Evolutionary conservation across 192 early-diverging fungal genomes (phyloP), one percentile per base, ranked within the genome.

Genomic region (Kickxella alabastrina): DNA sequence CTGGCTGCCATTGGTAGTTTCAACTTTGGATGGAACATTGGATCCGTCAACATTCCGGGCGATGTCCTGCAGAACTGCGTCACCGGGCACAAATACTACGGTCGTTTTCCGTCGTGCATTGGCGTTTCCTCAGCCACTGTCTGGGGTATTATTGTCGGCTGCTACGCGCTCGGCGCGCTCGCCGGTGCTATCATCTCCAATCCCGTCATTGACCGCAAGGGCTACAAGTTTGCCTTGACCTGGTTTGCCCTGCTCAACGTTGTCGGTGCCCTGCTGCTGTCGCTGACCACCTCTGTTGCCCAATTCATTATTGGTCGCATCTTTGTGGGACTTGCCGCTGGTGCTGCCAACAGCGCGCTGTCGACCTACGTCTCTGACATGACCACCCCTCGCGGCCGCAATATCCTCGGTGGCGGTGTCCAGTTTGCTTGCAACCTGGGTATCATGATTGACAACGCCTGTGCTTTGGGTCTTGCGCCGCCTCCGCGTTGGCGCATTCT

Each of bases 351-450:
- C 51, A 83, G 80, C 14, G 78, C 70, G 17, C 62, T 82, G 23
- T 80, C 79, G 3, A 84, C 88, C 14, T 92, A 91, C 48, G 81
- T 94, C 17, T 83, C 83, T 13, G 92, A 92, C 61, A 83, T 92
- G 49, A 77, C 87, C 0, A 89, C 92, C 0, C 78, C 85, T 5
- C 74, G 73, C 14, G 69, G 78, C 21, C 79, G 89, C 59, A 90
- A 87, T 22, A 57, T 79, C 2, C 68, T 92, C 62, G 87, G 92
- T 19, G 79, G 82, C 27, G 72, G 82, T 52, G 82, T 85, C 52
- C 90, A 91, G 75, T 77, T 90, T 61, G 71, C 81, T 1, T 84
- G 92, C 45, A 88, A 89, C 37, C 47, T 87, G 27, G 92, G 92
- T 17, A 86, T 94, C 49, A 73, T 94, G 59, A 18, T 85, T 2